Evolutionary conservation across 2,329 filamentous ascomycete genomes (phyloP), one percentile per base, ranked within the genome.

Genomic region (Fusarium albidum): DNA sequence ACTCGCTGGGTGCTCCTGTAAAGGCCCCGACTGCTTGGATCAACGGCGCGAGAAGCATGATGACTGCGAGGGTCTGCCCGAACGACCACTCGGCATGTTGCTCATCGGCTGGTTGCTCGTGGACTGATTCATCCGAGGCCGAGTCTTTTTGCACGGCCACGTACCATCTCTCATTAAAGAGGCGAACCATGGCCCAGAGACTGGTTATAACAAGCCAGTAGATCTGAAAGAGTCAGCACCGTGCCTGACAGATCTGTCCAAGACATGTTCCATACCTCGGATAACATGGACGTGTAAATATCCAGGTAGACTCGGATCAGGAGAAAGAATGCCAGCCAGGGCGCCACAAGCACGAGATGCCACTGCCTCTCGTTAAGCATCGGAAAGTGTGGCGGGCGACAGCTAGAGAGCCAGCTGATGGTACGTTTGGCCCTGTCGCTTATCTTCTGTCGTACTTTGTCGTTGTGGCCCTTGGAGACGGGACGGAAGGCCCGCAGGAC

Each of bases 81-180:
- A 54, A 54, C 2, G 50, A 14, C 54, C 54, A 57, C 3, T 28
- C 34, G 7, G 7, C n/a, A 32, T 45, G 25, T 52, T 56, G 14
- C 7, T 42, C 14, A 14, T 7, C 14, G 18, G 4, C 17, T 4
- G 25, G n/a, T n/a, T n/a, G n/a, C n/a, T n/a, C n/a, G n/a, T n/a
- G 7, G 21, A 7, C 21, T 7, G 21, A 21, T 21, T 21, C 21
- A 4, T 4, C 21, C 4, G 21, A 21, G 21, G 21, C 21, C 7
- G 21, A 21, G 21, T 21, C 4, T 21, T 21, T 4, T 21, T 21
- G 21, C 5, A 21, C 5, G 7, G 21, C n/a, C n/a, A n/a, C n/a
- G n/a, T n/a, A n/a, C n/a, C n/a, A 21, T 21, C 21, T 21, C 7
- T 21, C 5, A 21, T 7, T 4, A 7, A 21, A 21, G 7, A 21